Base-by-base conservation (phyloP, 164 flowering plant species). In the Aristolochia californica region DNA sequence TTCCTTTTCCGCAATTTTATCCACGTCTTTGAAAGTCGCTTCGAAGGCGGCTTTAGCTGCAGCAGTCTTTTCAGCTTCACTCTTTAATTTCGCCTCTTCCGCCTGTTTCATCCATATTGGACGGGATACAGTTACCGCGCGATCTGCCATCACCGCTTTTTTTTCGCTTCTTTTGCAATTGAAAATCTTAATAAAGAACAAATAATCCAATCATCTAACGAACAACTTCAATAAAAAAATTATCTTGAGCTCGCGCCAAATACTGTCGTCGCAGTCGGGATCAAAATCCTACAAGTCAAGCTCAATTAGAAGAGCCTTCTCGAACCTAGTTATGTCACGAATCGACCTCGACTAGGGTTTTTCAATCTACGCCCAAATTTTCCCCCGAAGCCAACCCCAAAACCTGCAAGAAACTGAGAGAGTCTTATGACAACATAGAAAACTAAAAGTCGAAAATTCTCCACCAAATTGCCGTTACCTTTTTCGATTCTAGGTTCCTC, bases 41-140 rank as follows among this genome's bases (percentile, higher is more conserved):
- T 94, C 99, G 43, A 94, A 94, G 3, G 99, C 99, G 5, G 99
- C 99, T 68, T 90, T 94, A 0, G 99, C 99, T 0, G 97, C 96
- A 0, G 99, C 99, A 7, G 71, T 75, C 67, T 85, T 93, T 67
- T 93, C 99, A 1, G 97, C 96, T 61, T 87, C 97, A 50, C 82
- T 85, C 74, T 89, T 93, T 43, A 89, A 61, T 66, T 89, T 93
- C 4, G 99, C 99, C 67, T 89, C 97, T 68, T 93, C 97, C 2
- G 96, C 97, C 61, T 87, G 96, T 65, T 82, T 93, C 89, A 84
- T 76, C 99, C 99, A 93, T 68, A 89, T 68, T 13, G 99, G 91
- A 66, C 76, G 75, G 5, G 75, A 76, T 23, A 71, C 65, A 12
- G 70, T 56, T 12, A 74, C 52, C 48, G 56, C 62, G 23, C 82